Base-by-base conservation (phyloP, 371 early-diverging fungal genomes). In the Circinella umbellata region DNA sequence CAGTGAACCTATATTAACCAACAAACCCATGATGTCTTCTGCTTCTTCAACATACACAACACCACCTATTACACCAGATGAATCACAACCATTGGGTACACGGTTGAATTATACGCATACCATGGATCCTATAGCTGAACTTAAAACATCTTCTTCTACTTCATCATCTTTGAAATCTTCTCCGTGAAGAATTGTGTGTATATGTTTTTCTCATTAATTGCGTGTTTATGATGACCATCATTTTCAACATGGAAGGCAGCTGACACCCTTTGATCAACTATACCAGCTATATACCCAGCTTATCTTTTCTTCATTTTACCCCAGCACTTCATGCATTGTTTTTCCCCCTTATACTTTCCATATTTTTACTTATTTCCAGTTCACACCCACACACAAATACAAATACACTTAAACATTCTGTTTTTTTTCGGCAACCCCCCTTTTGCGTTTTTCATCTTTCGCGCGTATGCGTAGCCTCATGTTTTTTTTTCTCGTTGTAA, bases 41-140 rank as follows among this genome's bases (percentile, higher is more conserved):
- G 42, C 42, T 42, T 42, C 42, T 6, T 42, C 42, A 9, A 35
- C 47, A 62, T 27, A 60, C 51, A 47, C 62, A 17, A 13, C 18
- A 13, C 64, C 69, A 5, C 69, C 69, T 49, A 64, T 69, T 48
- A 69, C 69, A 5, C 69, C 69, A 15, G 69, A 69, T 53, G 69
- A 69, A 62, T 69, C 69, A 46, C 57, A 57, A 13, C 57, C 57
- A 13, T n/a, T 57, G 27, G 57, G 57, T 34, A 34, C 57, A 17
- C 57, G 57, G 9, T 34, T 57, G 20, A 18, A 57, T 57, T 57
- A 57, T 34, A 57, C 57, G 14, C 57, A 57, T 34, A 57, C 57
- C 7, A 57, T 57, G 57, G 57, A 57, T 57, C 57, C 57, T 10
- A 57, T 57, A 11, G 20, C 57, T 5, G 57, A 57, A 57, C 57